Evolutionary conservation across 768 basidiomycete genomes (phyloP).

Genomic region (Aureoboletus auriporus): DNA sequence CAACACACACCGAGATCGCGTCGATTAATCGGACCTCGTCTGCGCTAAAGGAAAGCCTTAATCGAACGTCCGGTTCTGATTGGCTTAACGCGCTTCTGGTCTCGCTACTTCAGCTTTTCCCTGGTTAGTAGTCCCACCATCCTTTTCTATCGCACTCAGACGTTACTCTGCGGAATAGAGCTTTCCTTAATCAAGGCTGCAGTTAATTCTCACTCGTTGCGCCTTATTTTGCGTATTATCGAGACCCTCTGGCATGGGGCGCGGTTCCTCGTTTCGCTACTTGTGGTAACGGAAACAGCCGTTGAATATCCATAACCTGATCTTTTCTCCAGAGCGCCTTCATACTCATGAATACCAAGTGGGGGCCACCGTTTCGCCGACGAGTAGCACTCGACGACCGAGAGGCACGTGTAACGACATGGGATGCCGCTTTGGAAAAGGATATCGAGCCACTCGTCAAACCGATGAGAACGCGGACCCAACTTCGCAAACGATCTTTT

Average conservation of each 20-base stretch:
- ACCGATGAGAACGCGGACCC: neutral
- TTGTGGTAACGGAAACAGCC: constrained; percentile 35
- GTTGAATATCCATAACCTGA: constrained; percentile 2
- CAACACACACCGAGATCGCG: constrained; percentile 40
- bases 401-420: neutral
- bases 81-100: constrained; percentile 19
- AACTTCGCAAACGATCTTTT: constrained; percentile 6
- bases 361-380: constrained; percentile 5
- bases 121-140: constrained; percentile 19
- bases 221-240: constrained; percentile 21
- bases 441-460: constrained; percentile 8
- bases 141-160: neutral
- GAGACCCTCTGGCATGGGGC: constrained; percentile 28
- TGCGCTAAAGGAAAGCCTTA: constrained; percentile 26
- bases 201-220: constrained; percentile 27
- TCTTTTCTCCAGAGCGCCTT: constrained; percentile 30
- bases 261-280: constrained; percentile 33
- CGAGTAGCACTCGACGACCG: neutral
- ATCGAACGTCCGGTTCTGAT: constrained; percentile 11
- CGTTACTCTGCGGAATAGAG: constrained; percentile 9
- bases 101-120: constrained; percentile 14
- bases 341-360: constrained; percentile 31
- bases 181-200: constrained; percentile 1
- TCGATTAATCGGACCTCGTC: constrained; percentile 44
- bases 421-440: neutral